Conservation (phyloP, 768 basidiomycete genomes). For the Solioccasus polychromus region DNA sequence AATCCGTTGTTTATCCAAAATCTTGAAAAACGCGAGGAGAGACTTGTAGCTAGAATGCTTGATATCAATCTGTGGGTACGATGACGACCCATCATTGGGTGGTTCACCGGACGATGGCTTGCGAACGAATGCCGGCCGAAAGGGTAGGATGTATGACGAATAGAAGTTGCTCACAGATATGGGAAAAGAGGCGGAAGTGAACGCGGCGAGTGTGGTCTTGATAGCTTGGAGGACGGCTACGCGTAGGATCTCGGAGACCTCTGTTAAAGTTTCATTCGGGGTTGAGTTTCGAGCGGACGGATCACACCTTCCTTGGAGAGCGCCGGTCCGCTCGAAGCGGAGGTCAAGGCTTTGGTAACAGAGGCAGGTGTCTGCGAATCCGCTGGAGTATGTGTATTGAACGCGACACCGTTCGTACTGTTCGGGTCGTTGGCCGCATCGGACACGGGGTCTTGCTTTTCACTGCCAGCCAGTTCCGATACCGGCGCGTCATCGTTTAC, state of each 20-base stretch:
- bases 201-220: constrained; percentile 41
- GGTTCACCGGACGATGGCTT: constrained; percentile 11
- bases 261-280: constrained; percentile 10
- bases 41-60: constrained; percentile 82
- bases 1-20: constrained; percentile 69
- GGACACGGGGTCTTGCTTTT: constrained; percentile 8
- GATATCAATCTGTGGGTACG: constrained; percentile 56
- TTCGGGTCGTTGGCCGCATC: constrained; percentile 6
- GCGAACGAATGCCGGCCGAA: constrained; percentile 60
- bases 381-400: constrained; percentile 6
- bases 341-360: constrained; percentile 1
- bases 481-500: constrained; percentile 13
- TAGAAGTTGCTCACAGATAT: constrained; percentile 76
- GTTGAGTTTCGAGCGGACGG: background rate
- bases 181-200: constrained; percentile 61
- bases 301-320: constrained; percentile 30
- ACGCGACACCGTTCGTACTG: constrained; percentile 25
- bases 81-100: constrained; percentile 23
- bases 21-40: constrained; percentile 75
- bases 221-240: constrained; percentile 67
- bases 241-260: constrained; percentile 45
- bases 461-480: constrained; percentile 7
- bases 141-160: constrained; percentile 72
- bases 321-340: constrained; percentile 10
- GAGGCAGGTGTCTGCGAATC: constrained; percentile 5